A percentile compares a stretch with the other conserved stretches of the same genome.
These are phyloP conservation scores for Lomentospora prolificans DNA, from an alignment of 2,329 filamentous ascomycete genomes.

Conservation along the genomic window DNA sequence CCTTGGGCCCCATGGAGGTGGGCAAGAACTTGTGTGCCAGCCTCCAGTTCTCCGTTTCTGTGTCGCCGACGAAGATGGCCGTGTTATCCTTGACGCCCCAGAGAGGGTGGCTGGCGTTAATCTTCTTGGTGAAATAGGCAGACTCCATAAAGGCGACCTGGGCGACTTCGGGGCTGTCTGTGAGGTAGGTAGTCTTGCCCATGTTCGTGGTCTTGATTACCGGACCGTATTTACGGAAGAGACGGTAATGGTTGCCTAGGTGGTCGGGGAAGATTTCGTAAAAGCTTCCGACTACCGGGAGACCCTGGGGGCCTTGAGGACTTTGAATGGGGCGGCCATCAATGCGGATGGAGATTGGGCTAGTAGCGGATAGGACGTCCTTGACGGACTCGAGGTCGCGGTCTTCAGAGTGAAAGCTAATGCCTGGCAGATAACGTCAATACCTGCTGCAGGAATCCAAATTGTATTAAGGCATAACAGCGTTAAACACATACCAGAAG, in stretches of 20 bases:
- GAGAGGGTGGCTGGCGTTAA: constrained; percentile 39
- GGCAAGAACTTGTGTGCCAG: constrained; percentile 52
- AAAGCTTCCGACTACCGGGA: constrained; percentile 42
- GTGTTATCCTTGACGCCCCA: constrained; percentile 29
- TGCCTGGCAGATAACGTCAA: not conserved
- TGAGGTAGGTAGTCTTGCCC: constrained; percentile 38
- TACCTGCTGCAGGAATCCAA: too few species aligned
- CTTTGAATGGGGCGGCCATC: constrained; percentile 38
- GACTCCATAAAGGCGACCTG: constrained; percentile 35
- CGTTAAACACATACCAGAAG: constrained; percentile 27
- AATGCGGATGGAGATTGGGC: constrained; percentile 32
- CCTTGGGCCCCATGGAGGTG: constrained; percentile 47
- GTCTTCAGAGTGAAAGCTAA: constrained; percentile 21
- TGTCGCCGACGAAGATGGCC: constrained; percentile 38
- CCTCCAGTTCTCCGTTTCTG: constrained; percentile 38
- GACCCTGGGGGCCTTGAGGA: constrained; percentile 37
- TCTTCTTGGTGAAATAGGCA: constrained; percentile 44
- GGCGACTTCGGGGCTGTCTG: constrained; percentile 38
- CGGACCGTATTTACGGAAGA: constrained; percentile 43
- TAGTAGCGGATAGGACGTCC: constrained; percentile 24
- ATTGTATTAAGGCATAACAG: too few species aligned
- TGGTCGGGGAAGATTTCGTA: constrained; percentile 48
- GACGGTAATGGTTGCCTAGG: constrained; percentile 43
- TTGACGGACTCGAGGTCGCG: constrained; percentile 20
- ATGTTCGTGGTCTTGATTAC: constrained; percentile 42